Conservation (phyloP, 352 stramenopile species). For the Elongisporangium undulatum region DNA sequence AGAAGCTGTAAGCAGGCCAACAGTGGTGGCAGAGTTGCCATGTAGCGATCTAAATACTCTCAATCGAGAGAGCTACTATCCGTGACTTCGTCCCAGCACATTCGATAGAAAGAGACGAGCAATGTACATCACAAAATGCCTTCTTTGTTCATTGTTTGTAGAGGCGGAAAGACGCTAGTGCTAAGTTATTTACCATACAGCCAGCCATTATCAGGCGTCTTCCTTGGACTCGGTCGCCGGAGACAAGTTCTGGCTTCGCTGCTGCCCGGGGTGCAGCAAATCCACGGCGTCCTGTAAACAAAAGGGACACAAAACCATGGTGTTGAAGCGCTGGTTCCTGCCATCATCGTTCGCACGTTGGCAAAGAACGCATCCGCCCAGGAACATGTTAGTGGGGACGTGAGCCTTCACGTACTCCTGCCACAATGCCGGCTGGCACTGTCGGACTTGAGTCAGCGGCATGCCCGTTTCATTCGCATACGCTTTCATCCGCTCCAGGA, state of each 20-base stretch:
- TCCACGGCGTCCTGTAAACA: slow-evolving; percentile 29
- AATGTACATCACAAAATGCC: not conserved
- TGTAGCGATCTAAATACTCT: slow-evolving; percentile 18
- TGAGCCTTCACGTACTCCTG: slow-evolving; percentile 27
- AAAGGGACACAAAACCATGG: slow-evolving; percentile 35
- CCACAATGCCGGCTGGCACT: slow-evolving; percentile 33
- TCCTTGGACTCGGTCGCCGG: slow-evolving; percentile 5
- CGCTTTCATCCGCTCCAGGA: not conserved
- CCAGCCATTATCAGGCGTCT: slow-evolving; percentile 1
- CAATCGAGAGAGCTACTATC: slow-evolving; percentile 11
- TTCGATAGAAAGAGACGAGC: too few relatives aligned
- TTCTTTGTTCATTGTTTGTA: not conserved
- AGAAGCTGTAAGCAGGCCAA: not conserved
- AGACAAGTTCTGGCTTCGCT: not conserved
- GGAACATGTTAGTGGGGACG: slow-evolving; percentile 12
- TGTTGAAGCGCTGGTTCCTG: slow-evolving; percentile 47
- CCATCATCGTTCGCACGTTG: slow-evolving; percentile 26
- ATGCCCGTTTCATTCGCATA: not conserved
- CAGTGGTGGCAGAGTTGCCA: slow-evolving; percentile 1
- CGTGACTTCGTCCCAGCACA: not conserved
- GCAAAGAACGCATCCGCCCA: slow-evolving; percentile 34
- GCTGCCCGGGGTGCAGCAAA: slow-evolving; percentile 3
- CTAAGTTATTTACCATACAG: not conserved
- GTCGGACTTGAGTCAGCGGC: slow-evolving; percentile 17
- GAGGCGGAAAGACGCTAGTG: not conserved